Evolutionary conservation across 2,329 filamentous ascomycete species (phyloP), one percentile per base, ranked within the genome.

Genomic region (Epichloe scottii): DNA sequence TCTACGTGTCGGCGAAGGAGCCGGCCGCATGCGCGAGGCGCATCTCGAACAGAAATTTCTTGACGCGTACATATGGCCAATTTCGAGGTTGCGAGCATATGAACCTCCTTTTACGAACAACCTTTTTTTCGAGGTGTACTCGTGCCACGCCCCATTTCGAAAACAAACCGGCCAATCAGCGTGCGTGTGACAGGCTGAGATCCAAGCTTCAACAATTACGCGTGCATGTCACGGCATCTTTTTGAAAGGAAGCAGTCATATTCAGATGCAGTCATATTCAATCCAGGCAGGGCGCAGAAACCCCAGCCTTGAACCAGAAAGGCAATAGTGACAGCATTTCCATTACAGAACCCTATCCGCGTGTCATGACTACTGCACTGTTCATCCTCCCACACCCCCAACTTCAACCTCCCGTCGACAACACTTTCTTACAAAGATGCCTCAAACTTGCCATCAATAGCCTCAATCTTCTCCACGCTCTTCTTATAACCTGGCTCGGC

Each of bases 381-480:
- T 15, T 11, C 26, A 19, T 21, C 30, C 14, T 45, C 17, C 14
- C 41, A 12, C 26, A 12, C 8, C 7, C 41, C 11, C 26, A 10
- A 2, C 6, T 26, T 30, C 15, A 45, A n/a, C 41, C 15, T 43
- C 26, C 26, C 19, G 30, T 33, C 10, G 30, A 44, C 42, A 30
- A 11, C 14, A 3, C 10, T 11, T 10, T 14, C 47, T 38, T 51
- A 57, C 50, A 55, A 33, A 39, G 54, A 53, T 19, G 56, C 38
- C 39, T 55, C 50, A 53, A 64, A 67, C 26, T 62, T 60, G 17
- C 71, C 72, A 53, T 77, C 75, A 26, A 78, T 65, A 56, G 72
- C 67, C 59, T 70, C 65, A 48, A 79, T 70, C 68, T 73, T 75
- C 54, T 70, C 68, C 45, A 72, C 62, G 15, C 75, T 73, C 57